These are phyloP conservation scores for Pyrenochaeta sp. DNA, from an alignment of 2,329 filamentous ascomycete genomes.

Conservation along the genomic window DNA sequence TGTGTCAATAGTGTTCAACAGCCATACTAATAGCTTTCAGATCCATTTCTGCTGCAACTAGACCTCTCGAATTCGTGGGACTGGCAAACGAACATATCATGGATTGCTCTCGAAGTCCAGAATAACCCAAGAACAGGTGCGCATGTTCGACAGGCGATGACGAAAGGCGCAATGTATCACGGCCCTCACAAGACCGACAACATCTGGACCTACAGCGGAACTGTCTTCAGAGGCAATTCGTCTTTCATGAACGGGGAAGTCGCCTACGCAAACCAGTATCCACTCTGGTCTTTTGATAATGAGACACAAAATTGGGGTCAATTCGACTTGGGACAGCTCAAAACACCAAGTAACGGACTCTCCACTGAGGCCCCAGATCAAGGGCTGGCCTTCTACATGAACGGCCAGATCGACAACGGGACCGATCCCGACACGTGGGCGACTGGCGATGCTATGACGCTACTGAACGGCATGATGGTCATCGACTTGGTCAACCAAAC, in stretches of 20 bases:
- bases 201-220: constrained; percentile 23
- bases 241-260: constrained; percentile 11
- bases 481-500: constrained; percentile 46
- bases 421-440: constrained; percentile 22
- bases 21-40: constrained; percentile 7
- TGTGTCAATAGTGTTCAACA: too few species aligned
- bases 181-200: constrained; percentile 16
- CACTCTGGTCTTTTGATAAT: constrained; percentile 25
- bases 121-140: constrained; percentile 20
- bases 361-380: constrained; percentile 46
- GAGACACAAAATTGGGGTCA: constrained; percentile 19
- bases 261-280: constrained; percentile 15
- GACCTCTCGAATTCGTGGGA: constrained; percentile 23
- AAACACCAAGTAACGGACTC: constrained; percentile 41
- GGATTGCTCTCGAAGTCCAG: constrained; percentile 13
- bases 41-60: constrained; percentile 19
- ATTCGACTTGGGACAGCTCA: constrained; percentile 16
- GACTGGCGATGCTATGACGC: constrained; percentile 17
- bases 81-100: constrained; percentile 24
- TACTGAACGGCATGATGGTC: constrained; percentile 49
- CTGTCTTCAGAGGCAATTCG: constrained; percentile 17
- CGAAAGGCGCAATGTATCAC: constrained; percentile 22
- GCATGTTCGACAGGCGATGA: constrained; percentile 14
- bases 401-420: constrained; percentile 46
- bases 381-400: constrained; percentile 48